Evolutionary conservation across 345 rosid species (phyloP).

Genomic region (Raphanus sativus): DNA sequence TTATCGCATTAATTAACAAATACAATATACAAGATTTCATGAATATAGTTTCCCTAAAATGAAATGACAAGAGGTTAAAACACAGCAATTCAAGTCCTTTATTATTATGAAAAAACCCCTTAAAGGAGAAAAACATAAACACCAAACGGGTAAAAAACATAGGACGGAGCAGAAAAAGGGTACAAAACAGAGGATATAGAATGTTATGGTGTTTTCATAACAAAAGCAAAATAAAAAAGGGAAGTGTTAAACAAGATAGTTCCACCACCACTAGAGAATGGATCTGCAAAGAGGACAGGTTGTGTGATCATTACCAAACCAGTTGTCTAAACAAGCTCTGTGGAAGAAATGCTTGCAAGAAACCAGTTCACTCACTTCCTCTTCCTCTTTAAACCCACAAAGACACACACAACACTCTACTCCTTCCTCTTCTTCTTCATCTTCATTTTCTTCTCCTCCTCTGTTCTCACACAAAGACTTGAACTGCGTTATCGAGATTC

Average conservation of each 20-base stretch:
- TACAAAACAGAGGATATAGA: conserved; percentile 22
- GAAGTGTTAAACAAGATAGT: conserved; percentile 6
- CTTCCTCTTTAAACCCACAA: conserved; percentile 66
- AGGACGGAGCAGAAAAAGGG: background rate
- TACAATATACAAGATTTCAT: background rate
- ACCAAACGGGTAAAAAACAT: conserved; percentile 19
- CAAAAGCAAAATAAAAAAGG: background rate
- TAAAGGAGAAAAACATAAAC: conserved; percentile 17
- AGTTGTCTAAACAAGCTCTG: conserved; percentile 66
- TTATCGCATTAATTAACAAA: background rate
- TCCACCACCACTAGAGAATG: conserved; percentile 36
- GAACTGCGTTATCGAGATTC: conserved; percentile 56
- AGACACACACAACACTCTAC: conserved; percentile 78
- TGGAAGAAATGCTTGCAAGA: conserved; percentile 90
- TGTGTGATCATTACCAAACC: conserved; percentile 58
- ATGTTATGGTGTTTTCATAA: background rate
- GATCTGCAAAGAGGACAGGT: conserved; percentile 90
- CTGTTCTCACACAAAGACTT: conserved; percentile 42
- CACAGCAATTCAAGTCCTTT: conserved; percentile 1
- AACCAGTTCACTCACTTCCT: conserved; percentile 74
- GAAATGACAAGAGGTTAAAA: background rate
- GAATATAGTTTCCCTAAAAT: background rate
- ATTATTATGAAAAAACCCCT: conserved; percentile 32
- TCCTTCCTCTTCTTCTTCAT: conserved; percentile 9
- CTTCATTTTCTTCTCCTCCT: conserved; percentile 19